A percentile compares a stretch with the other conserved stretches of the same genome.
These are phyloP conservation scores for Xylaria castorea DNA, from an alignment of 495 filamentous ascomycete species.

Conservation along the genomic window DNA sequence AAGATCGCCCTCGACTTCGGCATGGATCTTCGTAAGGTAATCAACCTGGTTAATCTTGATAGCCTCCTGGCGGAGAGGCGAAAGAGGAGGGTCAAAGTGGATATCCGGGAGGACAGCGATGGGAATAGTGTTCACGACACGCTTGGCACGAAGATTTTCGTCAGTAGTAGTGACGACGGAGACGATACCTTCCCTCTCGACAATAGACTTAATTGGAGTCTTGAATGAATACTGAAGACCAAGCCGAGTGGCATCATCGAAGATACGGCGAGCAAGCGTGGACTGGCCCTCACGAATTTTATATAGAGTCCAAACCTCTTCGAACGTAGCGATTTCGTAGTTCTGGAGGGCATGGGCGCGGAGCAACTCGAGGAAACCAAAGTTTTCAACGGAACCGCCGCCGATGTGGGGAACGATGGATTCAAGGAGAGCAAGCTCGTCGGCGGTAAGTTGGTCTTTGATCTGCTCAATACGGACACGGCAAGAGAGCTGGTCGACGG, in stretches of 20 bases:
- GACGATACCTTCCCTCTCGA: constrained; percentile 23
- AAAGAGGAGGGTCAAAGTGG: constrained; percentile 37
- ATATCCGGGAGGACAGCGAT: constrained; percentile 35
- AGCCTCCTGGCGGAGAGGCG: constrained; percentile 29
- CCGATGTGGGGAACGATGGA: constrained; percentile 34
- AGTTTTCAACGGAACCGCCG: constrained; percentile 36
- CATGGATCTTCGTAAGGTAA: constrained; percentile 38
- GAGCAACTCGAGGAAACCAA: constrained; percentile 39
- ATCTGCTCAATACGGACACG: constrained; percentile 37
- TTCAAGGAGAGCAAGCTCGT: constrained; percentile 33
- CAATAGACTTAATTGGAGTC: constrained; percentile 35
- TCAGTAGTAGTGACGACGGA: constrained; percentile 5
- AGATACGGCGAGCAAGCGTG: constrained; percentile 38
- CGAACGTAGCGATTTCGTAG: constrained; percentile 20
- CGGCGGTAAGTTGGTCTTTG: constrained; percentile 25
- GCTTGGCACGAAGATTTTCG: constrained; percentile 26
- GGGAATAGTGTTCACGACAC: constrained; percentile 38
- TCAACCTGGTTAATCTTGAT: constrained; percentile 33
- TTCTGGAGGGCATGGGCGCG: constrained; percentile 37
- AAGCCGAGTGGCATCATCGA: constrained; percentile 32
- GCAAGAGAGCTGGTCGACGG: constrained; percentile 33
- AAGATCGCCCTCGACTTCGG: constrained; percentile 25
- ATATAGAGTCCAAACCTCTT: constrained; percentile 29
- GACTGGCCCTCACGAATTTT: constrained; percentile 43
- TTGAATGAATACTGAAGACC: constrained; percentile 37